Evolutionary conservation across 2,329 filamentous ascomycete genomes (phyloP).

Genomic region (Alternaria gaisen): DNA sequence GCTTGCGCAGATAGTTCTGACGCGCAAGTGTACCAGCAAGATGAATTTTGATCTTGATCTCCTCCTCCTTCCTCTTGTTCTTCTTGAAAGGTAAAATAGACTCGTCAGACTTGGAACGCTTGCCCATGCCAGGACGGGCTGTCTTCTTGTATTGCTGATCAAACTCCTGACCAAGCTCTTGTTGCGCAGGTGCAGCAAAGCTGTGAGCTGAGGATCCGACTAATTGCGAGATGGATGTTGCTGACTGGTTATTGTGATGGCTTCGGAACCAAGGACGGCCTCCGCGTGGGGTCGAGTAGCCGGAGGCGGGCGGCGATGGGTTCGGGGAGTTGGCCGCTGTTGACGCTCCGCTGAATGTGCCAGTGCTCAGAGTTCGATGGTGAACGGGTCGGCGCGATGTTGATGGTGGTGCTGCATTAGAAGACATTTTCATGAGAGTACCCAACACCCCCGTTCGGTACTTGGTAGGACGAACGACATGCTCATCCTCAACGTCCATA

Average conservation of each 20-base stretch:
- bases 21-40: slow-evolving; percentile 76
- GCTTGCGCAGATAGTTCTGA: slow-evolving; percentile 82
- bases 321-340: slow-evolving; percentile 49
- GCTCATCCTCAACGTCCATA: slow-evolving; percentile 65
- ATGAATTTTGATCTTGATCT: slow-evolving; percentile 67
- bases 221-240: slow-evolving; percentile 54
- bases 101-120: slow-evolving; percentile 48
- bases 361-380: slow-evolving; percentile 37
- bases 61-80: slow-evolving; percentile 55
- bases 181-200: slow-evolving; percentile 53
- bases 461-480: slow-evolving; percentile 71
- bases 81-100: slow-evolving; percentile 51
- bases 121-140: slow-evolving; percentile 46
- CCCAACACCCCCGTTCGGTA: slow-evolving; percentile 79
- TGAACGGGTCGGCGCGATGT: slow-evolving; percentile 21
- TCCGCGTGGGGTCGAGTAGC: slow-evolving; percentile 51
- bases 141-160: slow-evolving; percentile 51
- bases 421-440: slow-evolving; percentile 67
- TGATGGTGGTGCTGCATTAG: slow-evolving; percentile 19
- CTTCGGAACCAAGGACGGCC: slow-evolving; percentile 50
- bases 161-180: slow-evolving; percentile 55
- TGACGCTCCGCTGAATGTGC: slow-evolving; percentile 44
- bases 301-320: slow-evolving; percentile 54
- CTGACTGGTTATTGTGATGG: slow-evolving; percentile 48
- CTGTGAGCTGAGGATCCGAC: slow-evolving; percentile 55